phyloP scores from a whole-genome alignment of 2,329 filamentous ascomycete genomes.

The Neofusicoccum cordaticola region DNA sequence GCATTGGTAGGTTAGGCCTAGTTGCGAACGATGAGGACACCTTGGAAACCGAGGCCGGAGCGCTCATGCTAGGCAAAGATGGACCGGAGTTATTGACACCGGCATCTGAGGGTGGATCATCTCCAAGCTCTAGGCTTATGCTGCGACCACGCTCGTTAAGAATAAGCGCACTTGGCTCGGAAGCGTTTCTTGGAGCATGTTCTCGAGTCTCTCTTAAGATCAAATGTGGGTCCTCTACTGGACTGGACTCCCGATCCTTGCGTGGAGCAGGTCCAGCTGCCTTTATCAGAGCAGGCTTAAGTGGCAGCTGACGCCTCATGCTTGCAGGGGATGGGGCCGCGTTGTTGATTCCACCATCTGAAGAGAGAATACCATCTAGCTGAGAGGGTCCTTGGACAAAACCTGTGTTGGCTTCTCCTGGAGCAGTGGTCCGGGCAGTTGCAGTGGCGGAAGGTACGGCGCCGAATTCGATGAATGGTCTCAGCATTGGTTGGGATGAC shows the following conservation, averaged over 20 bases:
- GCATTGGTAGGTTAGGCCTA: not conserved
- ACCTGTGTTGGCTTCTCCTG: not conserved
- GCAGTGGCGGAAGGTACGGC: not conserved
- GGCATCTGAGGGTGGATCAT: not conserved
- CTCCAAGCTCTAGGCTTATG: not conserved
- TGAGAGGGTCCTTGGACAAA: not conserved
- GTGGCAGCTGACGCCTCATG: not conserved
- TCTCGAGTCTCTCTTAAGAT: no score
- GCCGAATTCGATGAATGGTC: not conserved
- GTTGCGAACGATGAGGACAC: not conserved
- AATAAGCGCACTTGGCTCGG: not conserved
- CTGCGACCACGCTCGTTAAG: not conserved
- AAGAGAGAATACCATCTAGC: not conserved
- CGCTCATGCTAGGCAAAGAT: not conserved
- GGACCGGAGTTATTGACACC: not conserved
- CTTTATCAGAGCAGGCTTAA: not conserved
- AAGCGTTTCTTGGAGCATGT: no score
- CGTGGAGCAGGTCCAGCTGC: no score
- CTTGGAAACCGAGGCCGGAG: not conserved
- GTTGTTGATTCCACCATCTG: constrained; percentile 8
- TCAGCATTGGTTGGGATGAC: not conserved
- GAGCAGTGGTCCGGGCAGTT: not conserved
- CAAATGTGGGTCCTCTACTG: no score
- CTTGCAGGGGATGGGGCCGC: not conserved
- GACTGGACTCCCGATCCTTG: no score